Base-by-base conservation (phyloP, 2,329 filamentous ascomycete species). In the Thielaviopsis musarum region DNA sequence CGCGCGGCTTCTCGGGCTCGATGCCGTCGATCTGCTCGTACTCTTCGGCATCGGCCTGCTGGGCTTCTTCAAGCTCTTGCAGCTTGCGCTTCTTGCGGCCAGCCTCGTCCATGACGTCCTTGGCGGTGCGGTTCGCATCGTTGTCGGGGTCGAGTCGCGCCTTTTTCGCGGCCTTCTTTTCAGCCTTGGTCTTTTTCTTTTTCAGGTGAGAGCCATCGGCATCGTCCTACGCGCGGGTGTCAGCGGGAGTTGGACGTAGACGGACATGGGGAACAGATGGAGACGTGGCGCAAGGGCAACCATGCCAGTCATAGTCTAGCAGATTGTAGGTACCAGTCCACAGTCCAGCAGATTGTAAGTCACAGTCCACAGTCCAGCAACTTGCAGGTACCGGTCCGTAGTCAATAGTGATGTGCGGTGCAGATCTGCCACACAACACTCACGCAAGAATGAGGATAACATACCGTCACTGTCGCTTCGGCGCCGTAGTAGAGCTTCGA, bases 141-240 rank as follows among this genome's bases (percentile, higher is more conserved):
- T 89, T 90, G 65, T 91, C 88, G 26, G 93, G 91, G 67, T 97
- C 88, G 49, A 97, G 79, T 74, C 96, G 97, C 62, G 87, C 88
- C 68, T 85, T 81, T 73, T 90, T 90, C 59, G 89, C 87, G 65
- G 86, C 84, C 63, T 83, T 82, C 62, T 88, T 88, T 71, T 95
- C 81, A 70, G 89, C 87, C 70, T 95, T 95, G 56, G 89, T 91
- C 74, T 97, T 91, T 76, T 97, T 97, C 74, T 93, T 95, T 69
- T 85, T 85, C 70, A 56, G 30, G 52, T 49, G 51, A 22, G 56
- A 34, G 45, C 38, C 52, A 84, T 83, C 70, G 89, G 90, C 95
- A 84, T 96, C 89, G 67, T 93, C 87, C 89, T 95, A 53, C 38
- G 38, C 49, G 9, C 41, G 38, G 24, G 28, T 53, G 28, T 41